Evolutionary conservation across 768 basidiomycete species (phyloP).

Genomic region (Mrakia frigida): DNA sequence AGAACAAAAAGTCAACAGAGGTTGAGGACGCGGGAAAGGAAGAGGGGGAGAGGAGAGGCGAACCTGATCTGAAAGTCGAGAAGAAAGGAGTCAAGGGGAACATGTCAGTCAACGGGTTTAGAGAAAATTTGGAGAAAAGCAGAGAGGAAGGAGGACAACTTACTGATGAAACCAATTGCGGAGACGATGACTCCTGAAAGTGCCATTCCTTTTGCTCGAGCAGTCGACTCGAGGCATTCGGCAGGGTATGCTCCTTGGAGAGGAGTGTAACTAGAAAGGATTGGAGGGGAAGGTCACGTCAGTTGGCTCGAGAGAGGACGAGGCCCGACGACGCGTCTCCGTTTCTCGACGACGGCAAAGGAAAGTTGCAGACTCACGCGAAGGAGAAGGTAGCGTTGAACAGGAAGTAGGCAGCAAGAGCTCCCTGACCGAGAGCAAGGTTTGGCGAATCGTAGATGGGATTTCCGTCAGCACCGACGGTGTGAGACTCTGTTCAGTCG

Average conservation of each 20-base stretch:
- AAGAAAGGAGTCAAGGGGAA: no score
- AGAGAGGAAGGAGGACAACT: no score
- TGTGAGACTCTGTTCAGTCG: not conserved
- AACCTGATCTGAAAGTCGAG: constrained; percentile 40
- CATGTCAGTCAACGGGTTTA: no score
- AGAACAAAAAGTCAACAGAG: not conserved
- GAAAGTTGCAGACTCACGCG: constrained; percentile 35
- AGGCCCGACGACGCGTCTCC: no score
- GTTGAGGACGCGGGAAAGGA: no score
- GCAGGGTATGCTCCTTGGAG: constrained; percentile 52
- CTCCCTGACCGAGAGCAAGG: constrained; percentile 41
- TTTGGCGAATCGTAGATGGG: constrained; percentile 32
- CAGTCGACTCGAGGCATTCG: constrained; percentile 56
- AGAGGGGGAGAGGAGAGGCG: constrained; percentile 44
- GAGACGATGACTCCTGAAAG: constrained; percentile 35
- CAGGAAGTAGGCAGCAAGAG: constrained; percentile 47
- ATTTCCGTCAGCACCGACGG: constrained; percentile 30
- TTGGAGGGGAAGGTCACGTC: not conserved
- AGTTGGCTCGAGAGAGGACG: no score
- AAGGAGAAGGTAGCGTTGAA: constrained; percentile 53
- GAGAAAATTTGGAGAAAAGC: no score
- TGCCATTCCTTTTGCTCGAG: constrained; percentile 58
- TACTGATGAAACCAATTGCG: constrained; percentile 40
- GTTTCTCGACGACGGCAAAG: not conserved
- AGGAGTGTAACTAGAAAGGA: constrained; percentile 49